Percentiles rank a stretch among this genome's conserved stretches.
These are phyloP conservation scores for Hemileia vastatrix DNA, from an alignment of 1,284 basidiomycete genomes.

Conservation along the genomic window DNA sequence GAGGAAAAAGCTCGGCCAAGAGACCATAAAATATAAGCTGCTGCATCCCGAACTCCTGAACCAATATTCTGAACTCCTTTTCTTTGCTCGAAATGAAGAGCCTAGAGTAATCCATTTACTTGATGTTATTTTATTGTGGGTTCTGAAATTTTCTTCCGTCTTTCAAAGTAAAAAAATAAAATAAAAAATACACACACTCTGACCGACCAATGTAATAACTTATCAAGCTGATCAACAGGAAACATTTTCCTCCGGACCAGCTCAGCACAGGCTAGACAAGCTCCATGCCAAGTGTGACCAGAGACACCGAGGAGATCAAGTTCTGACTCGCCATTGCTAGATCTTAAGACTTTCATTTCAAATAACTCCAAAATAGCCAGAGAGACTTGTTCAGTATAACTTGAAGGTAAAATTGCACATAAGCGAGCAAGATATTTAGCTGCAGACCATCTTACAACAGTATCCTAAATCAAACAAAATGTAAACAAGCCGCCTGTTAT, in stretches of 20 bases:
- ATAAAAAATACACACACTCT: too few species aligned
- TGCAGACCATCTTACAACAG: constrained; percentile 84
- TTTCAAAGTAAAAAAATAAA: too few species aligned
- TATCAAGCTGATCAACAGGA: constrained; percentile 52
- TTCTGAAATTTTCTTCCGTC: too few species aligned
- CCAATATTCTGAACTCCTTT: constrained; percentile 88
- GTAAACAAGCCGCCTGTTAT: too few species aligned
- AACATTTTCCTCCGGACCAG: constrained; percentile 73
- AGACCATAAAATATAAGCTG: constrained; percentile 91
- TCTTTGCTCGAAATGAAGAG: constrained; percentile 80
- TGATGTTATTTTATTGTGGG: too few species aligned
- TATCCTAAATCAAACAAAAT: too few species aligned
- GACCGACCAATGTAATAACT: constrained; percentile 64
- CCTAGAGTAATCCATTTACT: constrained; percentile 49
- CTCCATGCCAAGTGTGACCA: constrained; percentile 89
- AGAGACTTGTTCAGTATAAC: constrained; percentile 68
- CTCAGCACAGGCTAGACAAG: constrained; percentile 86
- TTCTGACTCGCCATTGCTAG: constrained; percentile 54
- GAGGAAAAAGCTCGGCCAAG: constrained; percentile 68
- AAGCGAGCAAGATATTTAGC: constrained; percentile 87
- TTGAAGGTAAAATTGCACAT: constrained; percentile 63
- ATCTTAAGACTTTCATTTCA: constrained; percentile 47
- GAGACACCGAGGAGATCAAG: constrained; percentile 54
- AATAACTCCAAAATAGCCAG: constrained; percentile 66
- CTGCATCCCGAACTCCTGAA: constrained; percentile 85